A percentile compares a stretch with the other conserved stretches of the same genome.
Conservation (phyloP, 2,329 filamentous ascomycete species). For the Pseudogymnoascus sp. region DNA sequence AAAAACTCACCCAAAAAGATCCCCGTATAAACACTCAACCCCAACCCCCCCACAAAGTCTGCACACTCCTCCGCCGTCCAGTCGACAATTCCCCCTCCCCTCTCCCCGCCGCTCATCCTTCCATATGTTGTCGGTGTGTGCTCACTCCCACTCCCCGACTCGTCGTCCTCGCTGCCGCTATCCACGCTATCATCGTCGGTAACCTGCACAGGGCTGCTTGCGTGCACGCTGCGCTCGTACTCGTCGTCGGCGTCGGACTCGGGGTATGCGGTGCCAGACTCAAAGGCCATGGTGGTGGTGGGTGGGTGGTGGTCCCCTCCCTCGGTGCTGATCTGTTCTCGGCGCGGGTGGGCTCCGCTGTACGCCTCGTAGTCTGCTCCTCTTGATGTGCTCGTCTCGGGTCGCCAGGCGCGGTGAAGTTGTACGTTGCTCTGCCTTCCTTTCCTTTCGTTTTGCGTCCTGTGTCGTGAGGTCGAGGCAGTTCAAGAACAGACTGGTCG, state of each 20-base stretch:
- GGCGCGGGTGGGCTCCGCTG: not conserved
- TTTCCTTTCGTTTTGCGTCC: not conserved
- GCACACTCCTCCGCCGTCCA: slow-evolving; percentile 85
- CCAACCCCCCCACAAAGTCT: slow-evolving; percentile 75
- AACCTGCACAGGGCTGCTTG: slow-evolving; percentile 57
- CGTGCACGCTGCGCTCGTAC: slow-evolving; percentile 65
- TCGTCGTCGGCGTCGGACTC: slow-evolving; percentile 78
- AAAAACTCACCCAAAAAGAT: slow-evolving; percentile 65
- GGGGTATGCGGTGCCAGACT: slow-evolving; percentile 61
- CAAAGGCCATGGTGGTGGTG: slow-evolving; percentile 46
- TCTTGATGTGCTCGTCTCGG: not conserved
- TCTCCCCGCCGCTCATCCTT: slow-evolving; percentile 55
- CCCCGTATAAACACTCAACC: slow-evolving; percentile 74
- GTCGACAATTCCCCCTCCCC: slow-evolving; percentile 66
- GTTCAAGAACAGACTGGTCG: not conserved
- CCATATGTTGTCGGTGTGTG: slow-evolving; percentile 75
- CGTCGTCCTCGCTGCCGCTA: slow-evolving; percentile 42
- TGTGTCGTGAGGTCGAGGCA: not conserved
- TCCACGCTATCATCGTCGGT: slow-evolving; percentile 63
- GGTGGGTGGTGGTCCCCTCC: not conserved
- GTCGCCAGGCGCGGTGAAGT: not conserved
- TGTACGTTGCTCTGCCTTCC: not conserved
- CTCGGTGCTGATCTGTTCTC: not conserved
- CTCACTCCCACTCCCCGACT: slow-evolving; percentile 43
- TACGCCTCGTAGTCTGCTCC: not conserved